A percentile compares a stretch with the other conserved stretches of the same genome.
These are phyloP conservation scores for Nakazawaea molendinolei DNA, from an alignment of 805 yeast genomes.

Conservation along the genomic window DNA sequence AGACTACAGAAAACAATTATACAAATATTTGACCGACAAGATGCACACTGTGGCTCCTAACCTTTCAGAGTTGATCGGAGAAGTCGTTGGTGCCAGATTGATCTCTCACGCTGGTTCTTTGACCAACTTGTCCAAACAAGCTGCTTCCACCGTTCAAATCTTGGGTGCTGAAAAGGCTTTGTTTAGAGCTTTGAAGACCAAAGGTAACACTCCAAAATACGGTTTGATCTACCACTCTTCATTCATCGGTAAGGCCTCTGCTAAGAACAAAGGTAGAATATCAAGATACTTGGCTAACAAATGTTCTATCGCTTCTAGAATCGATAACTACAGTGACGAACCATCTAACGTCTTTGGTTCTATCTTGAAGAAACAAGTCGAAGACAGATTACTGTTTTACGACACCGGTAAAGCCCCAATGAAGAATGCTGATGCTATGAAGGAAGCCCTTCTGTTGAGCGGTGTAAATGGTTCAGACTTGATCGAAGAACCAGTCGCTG, in stretches of 20 bases:
- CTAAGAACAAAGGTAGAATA: conserved; percentile 98
- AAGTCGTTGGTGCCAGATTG: conserved; percentile 97
- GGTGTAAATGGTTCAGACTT: conserved; percentile 27
- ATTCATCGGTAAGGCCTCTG: conserved; percentile 87
- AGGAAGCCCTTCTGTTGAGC: conserved; percentile 74
- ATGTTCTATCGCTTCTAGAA: conserved; percentile 98
- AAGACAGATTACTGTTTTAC: conserved; percentile 92
- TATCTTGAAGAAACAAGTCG: conserved; percentile 92
- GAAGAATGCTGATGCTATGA: conserved; percentile 92
- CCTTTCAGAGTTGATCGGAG: conserved; percentile 93
- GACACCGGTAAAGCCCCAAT: conserved; percentile 95
- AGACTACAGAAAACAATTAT: conserved; percentile 82
- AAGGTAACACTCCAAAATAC: conserved; percentile 94
- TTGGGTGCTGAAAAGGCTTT: conserved; percentile 97
- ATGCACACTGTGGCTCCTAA: conserved; percentile 98
- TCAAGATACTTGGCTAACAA: conserved; percentile 98
- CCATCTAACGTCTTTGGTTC: conserved; percentile 88
- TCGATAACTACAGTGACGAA: conserved; percentile 93
- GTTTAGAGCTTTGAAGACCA: conserved; percentile 92
- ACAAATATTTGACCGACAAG: conserved; percentile 84
- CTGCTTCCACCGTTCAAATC: conserved; percentile 98
- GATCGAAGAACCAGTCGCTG: conserved; percentile 21
- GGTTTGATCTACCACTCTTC: conserved; percentile 94
- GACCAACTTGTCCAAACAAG: conserved; percentile 93
- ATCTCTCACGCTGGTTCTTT: conserved; percentile 98